These are phyloP conservation scores for Thermoascus crustaceus DNA, from an alignment of 2,329 filamentous ascomycete genomes.

Conservation along the genomic window DNA sequence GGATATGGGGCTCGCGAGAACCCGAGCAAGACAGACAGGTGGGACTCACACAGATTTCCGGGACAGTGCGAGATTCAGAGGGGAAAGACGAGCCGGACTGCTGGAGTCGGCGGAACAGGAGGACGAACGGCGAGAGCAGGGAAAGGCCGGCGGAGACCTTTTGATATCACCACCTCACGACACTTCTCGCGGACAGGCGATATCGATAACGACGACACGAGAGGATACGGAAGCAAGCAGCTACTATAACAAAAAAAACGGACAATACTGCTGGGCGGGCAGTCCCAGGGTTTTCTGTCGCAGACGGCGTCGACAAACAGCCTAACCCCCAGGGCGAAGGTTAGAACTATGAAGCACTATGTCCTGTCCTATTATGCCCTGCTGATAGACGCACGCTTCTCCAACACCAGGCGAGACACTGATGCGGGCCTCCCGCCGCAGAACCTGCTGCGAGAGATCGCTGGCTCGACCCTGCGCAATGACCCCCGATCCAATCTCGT, in stretches of 20 bases:
- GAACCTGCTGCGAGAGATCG: conserved; percentile 1
- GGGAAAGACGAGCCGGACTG: no score
- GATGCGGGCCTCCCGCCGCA: not conserved
- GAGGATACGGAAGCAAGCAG: no score
- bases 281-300: not conserved
- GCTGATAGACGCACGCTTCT: not conserved
- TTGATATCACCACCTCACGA: not conserved
- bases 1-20: conserved; percentile 1
- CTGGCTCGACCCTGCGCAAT: not conserved
- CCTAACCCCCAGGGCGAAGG: not conserved
- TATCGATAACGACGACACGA: no score
- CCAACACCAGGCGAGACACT: no score
- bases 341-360: not conserved
- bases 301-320: not conserved
- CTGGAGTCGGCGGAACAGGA: no score
- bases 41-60: not conserved
- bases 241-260: no score
- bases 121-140: no score
- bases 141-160: not conserved
- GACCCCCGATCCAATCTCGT: not conserved
- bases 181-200: no score
- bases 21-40: not conserved
- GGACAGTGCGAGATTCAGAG: no score
- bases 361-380: no score
- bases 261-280: not conserved